A percentile compares a stretch with the other conserved stretches of the same genome.
These are phyloP conservation scores for Actinomucor elegans DNA, from an alignment of 371 early-diverging fungal genomes.

Conservation along the genomic window DNA sequence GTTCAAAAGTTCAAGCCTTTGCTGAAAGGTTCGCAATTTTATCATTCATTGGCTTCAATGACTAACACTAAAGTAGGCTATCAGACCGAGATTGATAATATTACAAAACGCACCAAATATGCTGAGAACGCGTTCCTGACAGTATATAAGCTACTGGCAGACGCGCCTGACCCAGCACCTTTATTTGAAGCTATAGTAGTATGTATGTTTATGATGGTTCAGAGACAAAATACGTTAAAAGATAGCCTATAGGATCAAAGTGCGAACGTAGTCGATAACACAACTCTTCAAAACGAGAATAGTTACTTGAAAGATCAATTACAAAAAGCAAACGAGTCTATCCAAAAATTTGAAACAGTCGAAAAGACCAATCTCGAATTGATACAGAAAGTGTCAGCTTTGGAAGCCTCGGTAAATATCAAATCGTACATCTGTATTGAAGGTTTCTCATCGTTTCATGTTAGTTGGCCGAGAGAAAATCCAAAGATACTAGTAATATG, in stretches of 20 bases:
- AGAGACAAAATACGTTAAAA: background rate
- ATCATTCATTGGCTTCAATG: background rate
- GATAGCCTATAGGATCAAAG: slow-evolving; percentile 56
- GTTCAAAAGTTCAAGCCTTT: slow-evolving; percentile 69
- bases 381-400: slow-evolving; percentile 55
- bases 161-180: slow-evolving; percentile 86
- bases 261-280: slow-evolving; percentile 49
- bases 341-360: slow-evolving; percentile 39
- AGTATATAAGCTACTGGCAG: slow-evolving; percentile 77
- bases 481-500: slow-evolving; percentile 51
- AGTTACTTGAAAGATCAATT: slow-evolving; percentile 53
- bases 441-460: background rate
- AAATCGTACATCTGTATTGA: no score
- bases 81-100: slow-evolving; percentile 87
- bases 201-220: background rate
- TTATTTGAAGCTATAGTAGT: slow-evolving; percentile 54
- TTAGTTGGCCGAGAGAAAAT: slow-evolving; percentile 61
- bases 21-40: slow-evolving; percentile 60
- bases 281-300: slow-evolving; percentile 54
- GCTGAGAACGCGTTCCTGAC: slow-evolving; percentile 83
- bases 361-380: slow-evolving; percentile 53
- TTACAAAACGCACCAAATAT: slow-evolving; percentile 82
- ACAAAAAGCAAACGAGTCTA: slow-evolving; percentile 35
- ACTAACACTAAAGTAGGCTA: slow-evolving; percentile 52
- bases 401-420: slow-evolving; percentile 42